These are phyloP conservation scores for Combretum micranthum DNA, from an alignment of 345 rosid species.

Conservation along the genomic window DNA sequence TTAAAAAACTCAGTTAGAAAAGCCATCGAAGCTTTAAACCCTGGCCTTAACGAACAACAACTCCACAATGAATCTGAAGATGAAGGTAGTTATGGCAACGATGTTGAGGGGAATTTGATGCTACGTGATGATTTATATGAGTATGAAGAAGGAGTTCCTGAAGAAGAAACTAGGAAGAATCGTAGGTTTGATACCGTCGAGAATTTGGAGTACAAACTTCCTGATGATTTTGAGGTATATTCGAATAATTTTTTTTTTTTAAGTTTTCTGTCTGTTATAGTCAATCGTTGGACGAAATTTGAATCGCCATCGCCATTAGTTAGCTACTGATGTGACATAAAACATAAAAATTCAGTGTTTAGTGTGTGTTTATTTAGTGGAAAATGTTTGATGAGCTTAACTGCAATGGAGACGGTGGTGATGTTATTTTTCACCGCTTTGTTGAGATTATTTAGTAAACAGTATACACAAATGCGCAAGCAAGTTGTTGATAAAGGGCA, in stretches of 20 bases:
- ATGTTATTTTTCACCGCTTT: no score
- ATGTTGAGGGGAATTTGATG: slow-evolving; percentile 22
- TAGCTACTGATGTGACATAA: no score
- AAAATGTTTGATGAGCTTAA: no score
- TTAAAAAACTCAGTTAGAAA: slow-evolving; percentile 56
- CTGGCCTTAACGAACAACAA: slow-evolving; percentile 7
- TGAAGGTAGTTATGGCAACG: slow-evolving; percentile 47
- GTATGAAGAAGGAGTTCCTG: slow-evolving; percentile 71
- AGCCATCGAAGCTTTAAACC: slow-evolving; percentile 44
- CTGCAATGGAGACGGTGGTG: no score
- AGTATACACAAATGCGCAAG: no score
- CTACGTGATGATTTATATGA: slow-evolving; percentile 46
- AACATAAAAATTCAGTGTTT: no score
- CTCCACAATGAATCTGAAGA: slow-evolving; percentile 12
- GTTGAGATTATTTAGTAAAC: no score
- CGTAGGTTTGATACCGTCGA: slow-evolving; percentile 65
- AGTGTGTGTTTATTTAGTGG: no score
- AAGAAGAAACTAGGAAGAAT: slow-evolving; percentile 75
- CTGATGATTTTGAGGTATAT: slow-evolving; percentile 59
- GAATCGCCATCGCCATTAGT: no score
- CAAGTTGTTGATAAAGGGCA: no score
- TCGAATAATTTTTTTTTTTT: background rate
- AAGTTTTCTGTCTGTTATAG: background rate
- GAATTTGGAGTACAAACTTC: slow-evolving; percentile 65
- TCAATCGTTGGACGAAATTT: no score